Evolutionary conservation across 805 yeast species (phyloP).

Genomic region (Limtongia smithiae): DNA sequence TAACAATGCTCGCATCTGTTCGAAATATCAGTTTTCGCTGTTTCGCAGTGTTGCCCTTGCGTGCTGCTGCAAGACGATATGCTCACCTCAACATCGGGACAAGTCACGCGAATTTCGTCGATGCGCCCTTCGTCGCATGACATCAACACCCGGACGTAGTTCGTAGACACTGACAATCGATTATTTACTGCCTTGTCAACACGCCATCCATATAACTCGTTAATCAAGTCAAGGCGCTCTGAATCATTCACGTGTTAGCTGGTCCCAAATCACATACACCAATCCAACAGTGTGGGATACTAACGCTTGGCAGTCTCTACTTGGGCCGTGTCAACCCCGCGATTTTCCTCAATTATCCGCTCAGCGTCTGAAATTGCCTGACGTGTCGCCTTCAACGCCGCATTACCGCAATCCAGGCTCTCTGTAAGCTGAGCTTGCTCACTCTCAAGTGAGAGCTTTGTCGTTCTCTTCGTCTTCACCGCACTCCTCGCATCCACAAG

Average conservation of each 20-base stretch:
- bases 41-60: no score
- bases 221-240: background rate
- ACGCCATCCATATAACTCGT: background rate
- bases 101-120: no score
- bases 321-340: constrained; percentile 29
- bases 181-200: background rate
- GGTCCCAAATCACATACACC: no score
- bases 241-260: background rate
- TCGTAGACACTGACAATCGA: no score
- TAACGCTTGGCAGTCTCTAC: constrained; percentile 15
- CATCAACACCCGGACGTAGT: no score
- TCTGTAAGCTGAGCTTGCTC: constrained; percentile 3
- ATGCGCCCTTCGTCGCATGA: no score
- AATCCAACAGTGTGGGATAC: background rate
- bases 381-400: constrained; percentile 19
- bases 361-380: constrained; percentile 29
- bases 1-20: no score
- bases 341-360: constrained; percentile 21
- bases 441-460: background rate
- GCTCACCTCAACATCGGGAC: no score
- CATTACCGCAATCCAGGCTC: constrained; percentile 15
- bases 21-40: no score
- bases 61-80: no score
- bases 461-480: constrained; percentile 3
- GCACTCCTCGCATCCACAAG: constrained; percentile 18